Evolutionary conservation across 352 stramenopile species (phyloP), one percentile per base, ranked within the genome.

Genomic region (Pythium aquatile): DNA sequence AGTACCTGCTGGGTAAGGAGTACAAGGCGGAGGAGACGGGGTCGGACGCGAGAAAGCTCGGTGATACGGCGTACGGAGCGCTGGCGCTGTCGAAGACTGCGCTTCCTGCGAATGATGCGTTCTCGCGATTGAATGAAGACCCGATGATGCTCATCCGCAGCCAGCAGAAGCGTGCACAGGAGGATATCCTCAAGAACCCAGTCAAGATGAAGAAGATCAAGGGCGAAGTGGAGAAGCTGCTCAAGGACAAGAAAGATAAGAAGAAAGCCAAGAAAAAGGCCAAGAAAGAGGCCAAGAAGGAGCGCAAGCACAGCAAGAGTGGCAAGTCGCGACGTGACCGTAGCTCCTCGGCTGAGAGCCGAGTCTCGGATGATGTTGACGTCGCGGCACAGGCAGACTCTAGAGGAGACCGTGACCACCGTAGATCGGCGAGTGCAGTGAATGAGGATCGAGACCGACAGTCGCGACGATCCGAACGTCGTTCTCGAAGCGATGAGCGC

Each of bases 101-200:
- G 1, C 52, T 88, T 8, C 76, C 84, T 1, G 77, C 84, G 10
- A 98, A 98, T 59, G 91, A 98, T 65, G 70, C 83, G 17, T 98
- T 98, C 76, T 94, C 94, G 49, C 71, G 96, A 24, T 74, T 97
- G 30, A 90, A 98, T 35, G 96, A 99, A 67, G 96, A 99, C 76
- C 96, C 96, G 2, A 98, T 99, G 93, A 98, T 98, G 84, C 65
- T 95, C 17, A 98, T 99, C 39, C 79, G 81, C n/a, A 92, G 87
- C 55, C 78, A 87, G 39, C 86, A 97, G 81, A 77, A 86, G 70
- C 65, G 70, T 66, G 75, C 81, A 77, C 72, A 81, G 62, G 90
- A 90, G 74, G 93, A 78, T 72, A 88, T 96, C 10, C 59, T 96
- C 32, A 97, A 96, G 72, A 91, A 90, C 64, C 82, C 97, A 7